phyloP scores from a whole-genome alignment of 148 eudicot genomes.

The Simmondsia chinensis region DNA sequence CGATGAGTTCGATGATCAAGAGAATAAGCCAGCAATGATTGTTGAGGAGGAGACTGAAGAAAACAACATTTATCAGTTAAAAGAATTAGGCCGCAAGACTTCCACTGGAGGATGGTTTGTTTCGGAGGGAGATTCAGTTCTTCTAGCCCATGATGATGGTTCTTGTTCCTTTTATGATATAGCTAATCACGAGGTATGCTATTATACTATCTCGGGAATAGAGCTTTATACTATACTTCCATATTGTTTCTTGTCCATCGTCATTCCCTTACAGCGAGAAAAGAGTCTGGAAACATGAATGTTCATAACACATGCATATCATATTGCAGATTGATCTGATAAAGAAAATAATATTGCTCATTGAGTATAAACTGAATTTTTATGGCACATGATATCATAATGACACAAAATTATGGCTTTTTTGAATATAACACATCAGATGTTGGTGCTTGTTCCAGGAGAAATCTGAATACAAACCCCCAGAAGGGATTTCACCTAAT shows the following conservation, averaged over 20 bases:
- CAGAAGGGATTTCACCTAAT: constrained; percentile 46
- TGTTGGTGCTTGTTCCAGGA: constrained; percentile 39
- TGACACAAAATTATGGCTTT: too few species aligned
- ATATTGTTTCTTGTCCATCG: not conserved
- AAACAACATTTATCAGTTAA: constrained; percentile 27
- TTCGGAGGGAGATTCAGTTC: constrained; percentile 84
- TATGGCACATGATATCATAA: too few species aligned
- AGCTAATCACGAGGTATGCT: constrained; percentile 58
- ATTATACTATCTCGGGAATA: not conserved
- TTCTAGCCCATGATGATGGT: constrained; percentile 81
- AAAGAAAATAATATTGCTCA: too few species aligned
- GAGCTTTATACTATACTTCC: not conserved
- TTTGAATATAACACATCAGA: too few species aligned
- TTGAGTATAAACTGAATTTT: too few species aligned
- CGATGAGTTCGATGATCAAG: constrained; percentile 63
- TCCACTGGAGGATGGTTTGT: constrained; percentile 92
- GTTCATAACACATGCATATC: too few species aligned
- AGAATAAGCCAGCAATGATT: constrained; percentile 31
- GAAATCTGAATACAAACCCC: constrained; percentile 77
- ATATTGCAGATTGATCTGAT: too few species aligned
- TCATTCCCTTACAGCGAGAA: too few species aligned
- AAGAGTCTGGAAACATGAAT: too few species aligned
- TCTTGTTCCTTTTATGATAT: constrained; percentile 81
- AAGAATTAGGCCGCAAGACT: constrained; percentile 56
- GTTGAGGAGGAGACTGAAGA: constrained; percentile 54